These are phyloP conservation scores for Cryptococcus wingfieldii DNA, from an alignment of 1,284 basidiomycete genomes.

Conservation along the genomic window DNA sequence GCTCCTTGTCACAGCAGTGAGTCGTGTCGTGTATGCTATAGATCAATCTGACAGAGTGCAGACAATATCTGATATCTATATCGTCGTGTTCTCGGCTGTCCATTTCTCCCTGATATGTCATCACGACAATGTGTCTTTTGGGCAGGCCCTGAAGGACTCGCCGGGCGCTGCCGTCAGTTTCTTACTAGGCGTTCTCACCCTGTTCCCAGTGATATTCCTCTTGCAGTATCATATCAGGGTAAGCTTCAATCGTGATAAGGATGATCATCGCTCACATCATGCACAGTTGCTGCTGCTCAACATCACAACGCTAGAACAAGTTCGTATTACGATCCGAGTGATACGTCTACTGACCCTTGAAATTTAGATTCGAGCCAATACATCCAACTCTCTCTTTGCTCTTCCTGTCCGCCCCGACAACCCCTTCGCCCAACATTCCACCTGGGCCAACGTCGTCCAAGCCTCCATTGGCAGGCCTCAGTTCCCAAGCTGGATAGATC, in stretches of 20 bases:
- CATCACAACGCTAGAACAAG: conserved; percentile 89
- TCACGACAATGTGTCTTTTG: conserved; percentile 57
- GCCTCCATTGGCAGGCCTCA: conserved; percentile 45
- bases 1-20: conserved; percentile 66
- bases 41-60: conserved; percentile 34
- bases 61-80: conserved; percentile 65
- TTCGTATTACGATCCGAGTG: conserved; percentile 47
- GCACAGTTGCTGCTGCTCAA: conserved; percentile 70
- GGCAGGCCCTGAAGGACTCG: conserved; percentile 57
- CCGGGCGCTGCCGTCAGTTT: conserved; percentile 76
- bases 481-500: conserved; percentile 46
- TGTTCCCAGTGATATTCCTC: conserved; percentile 77
- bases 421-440: conserved; percentile 38
- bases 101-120: conserved; percentile 68
- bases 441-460: conserved; percentile 36
- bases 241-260: conserved; percentile 39
- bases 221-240: conserved; percentile 78
- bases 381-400: conserved; percentile 30
- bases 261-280: neutral
- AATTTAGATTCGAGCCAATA: conserved; percentile 43
- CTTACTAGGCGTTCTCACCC: conserved; percentile 60
- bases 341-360: neutral
- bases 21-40: conserved; percentile 40
- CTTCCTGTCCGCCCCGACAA: conserved; percentile 38
- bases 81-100: conserved; percentile 74